These are phyloP conservation scores for Tylopilus cervinicoccineus DNA, from an alignment of 768 basidiomycete genomes.

Conservation along the genomic window DNA sequence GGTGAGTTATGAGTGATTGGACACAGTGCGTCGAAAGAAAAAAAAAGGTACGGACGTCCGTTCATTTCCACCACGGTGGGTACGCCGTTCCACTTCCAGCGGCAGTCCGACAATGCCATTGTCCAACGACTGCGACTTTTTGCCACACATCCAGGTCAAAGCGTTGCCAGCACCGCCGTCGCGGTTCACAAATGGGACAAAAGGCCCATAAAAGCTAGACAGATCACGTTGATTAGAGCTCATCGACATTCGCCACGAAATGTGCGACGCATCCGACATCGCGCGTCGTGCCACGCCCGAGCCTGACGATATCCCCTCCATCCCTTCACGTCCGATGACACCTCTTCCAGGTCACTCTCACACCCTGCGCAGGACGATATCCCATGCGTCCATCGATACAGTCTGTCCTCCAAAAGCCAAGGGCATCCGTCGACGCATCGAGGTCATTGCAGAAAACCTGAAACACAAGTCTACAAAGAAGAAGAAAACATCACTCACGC, in stretches of 20 bases:
- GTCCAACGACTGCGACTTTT: neutral
- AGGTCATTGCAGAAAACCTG: conserved; percentile 7
- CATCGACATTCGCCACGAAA: neutral
- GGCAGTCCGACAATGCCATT: neutral
- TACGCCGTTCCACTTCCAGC: neutral
- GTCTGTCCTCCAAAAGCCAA: conserved; percentile 1
- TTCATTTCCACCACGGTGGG: too few relatives aligned
- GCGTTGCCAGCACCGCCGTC: conserved; percentile 1
- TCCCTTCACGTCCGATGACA: neutral
- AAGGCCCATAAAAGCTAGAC: conserved; percentile 1
- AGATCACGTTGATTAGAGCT: neutral
- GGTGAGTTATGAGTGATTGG: too few relatives aligned
- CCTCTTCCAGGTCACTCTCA: conserved; percentile 1
- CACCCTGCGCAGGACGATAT: conserved; percentile 17
- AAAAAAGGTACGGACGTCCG: too few relatives aligned
- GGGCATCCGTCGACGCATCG: conserved; percentile 14
- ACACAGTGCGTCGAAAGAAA: too few relatives aligned
- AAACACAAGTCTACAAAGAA: conserved; percentile 7
- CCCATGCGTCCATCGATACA: conserved; percentile 17
- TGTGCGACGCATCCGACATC: neutral
- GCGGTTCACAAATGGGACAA: conserved; percentile 9
- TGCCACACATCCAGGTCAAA: conserved; percentile 5
- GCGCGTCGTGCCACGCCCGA: neutral
- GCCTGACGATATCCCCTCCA: neutral
- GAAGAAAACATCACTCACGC: neutral